Percentiles rank a stretch among this genome's conserved stretches.
These are phyloP conservation scores for Solanum lycopersicoides DNA, from an alignment of 257 asterid genomes.

Conservation along the genomic window DNA sequence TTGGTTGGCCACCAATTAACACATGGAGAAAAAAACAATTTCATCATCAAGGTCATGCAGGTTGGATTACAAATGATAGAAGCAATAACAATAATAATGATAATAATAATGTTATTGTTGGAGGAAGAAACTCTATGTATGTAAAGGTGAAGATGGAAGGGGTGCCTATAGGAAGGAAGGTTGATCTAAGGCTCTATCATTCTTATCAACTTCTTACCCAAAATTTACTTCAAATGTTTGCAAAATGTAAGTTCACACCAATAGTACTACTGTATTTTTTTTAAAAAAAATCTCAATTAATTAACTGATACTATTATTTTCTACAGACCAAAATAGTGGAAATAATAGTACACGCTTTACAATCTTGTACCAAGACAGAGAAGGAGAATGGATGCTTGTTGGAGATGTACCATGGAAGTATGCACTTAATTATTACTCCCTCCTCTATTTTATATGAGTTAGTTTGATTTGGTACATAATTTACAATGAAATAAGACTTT, in stretches of 20 bases:
- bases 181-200: slow-evolving; percentile 24
- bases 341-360: slow-evolving; percentile 8
- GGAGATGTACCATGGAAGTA: slow-evolving; percentile 68
- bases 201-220: slow-evolving; percentile 23
- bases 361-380: slow-evolving; percentile 48
- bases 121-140: slow-evolving; percentile 10
- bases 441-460: background rate
- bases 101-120: background rate
- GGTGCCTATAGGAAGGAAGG: slow-evolving; percentile 38
- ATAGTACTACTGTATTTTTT: background rate
- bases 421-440: background rate
- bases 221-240: slow-evolving; percentile 36
- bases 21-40: slow-evolving; percentile 22
- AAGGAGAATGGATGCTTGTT: slow-evolving; percentile 52
- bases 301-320: background rate
- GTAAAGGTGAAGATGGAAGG: slow-evolving; percentile 64
- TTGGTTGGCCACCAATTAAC: slow-evolving; percentile 41
- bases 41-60: slow-evolving; percentile 2
- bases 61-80: slow-evolving; percentile 1
- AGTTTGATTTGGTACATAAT: background rate
- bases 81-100: background rate
- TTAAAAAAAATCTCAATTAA: background rate
- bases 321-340: slow-evolving; percentile 22
- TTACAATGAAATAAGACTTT: background rate
- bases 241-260: slow-evolving; percentile 17